Evolutionary conservation across 306 rosid species (phyloP).

Genomic region (Astragalus glycyphyllos): DNA sequence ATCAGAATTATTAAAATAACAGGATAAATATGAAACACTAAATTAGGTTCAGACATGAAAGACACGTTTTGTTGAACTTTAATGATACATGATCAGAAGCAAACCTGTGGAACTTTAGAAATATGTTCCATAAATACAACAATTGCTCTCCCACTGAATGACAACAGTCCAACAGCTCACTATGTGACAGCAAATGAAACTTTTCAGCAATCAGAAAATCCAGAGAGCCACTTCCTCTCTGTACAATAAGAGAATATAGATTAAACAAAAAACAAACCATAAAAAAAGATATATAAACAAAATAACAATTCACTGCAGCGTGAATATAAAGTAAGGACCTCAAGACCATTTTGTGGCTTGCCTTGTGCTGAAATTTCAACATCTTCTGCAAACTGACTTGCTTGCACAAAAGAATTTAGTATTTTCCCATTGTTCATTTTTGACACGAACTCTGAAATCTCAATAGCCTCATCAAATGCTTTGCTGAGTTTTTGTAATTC

Average conservation of each 20-base stretch:
- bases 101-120: conserved; percentile 80
- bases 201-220: conserved; percentile 16
- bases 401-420: conserved; percentile 47
- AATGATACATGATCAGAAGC: conserved; percentile 39
- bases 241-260: conserved; percentile 20
- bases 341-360: conserved; percentile 69
- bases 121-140: conserved; percentile 71
- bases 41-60: conserved; percentile 15
- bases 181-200: conserved; percentile 50
- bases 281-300: not conserved
- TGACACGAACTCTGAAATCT: conserved; percentile 67
- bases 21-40: not conserved
- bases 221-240: conserved; percentile 49
- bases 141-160: conserved; percentile 72
- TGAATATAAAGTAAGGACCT: conserved; percentile 65
- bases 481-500: conserved; percentile 71
- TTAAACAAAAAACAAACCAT: conserved; percentile 29
- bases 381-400: conserved; percentile 47
- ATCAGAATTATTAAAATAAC: not conserved
- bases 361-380: conserved; percentile 59
- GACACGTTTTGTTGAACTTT: not conserved
- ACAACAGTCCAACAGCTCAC: conserved; percentile 50
- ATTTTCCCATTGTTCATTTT: conserved; percentile 57
- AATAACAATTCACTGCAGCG: conserved; percentile 29
- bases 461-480: conserved; percentile 61